Conservation (phyloP, 2,329 filamentous ascomycete species). For the Aspergillus vadensis region DNA sequence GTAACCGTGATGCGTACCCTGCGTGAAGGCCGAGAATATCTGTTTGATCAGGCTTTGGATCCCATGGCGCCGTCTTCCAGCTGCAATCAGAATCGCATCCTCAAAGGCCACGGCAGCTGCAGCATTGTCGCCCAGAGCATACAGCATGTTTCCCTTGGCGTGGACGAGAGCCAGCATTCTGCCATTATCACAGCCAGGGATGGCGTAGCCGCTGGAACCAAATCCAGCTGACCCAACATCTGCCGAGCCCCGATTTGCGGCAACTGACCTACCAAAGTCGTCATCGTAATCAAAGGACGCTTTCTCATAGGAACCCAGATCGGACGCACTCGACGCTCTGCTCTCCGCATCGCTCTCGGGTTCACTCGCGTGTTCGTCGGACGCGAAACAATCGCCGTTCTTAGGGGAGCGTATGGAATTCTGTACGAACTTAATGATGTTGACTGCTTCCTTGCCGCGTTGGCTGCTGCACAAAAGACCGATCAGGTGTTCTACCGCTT, state of each 20-base stretch:
- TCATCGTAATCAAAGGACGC: slow-evolving; percentile 60
- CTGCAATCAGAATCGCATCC: slow-evolving; percentile 86
- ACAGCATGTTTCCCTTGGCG: slow-evolving; percentile 98
- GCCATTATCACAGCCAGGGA: slow-evolving; percentile 85
- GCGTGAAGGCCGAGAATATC: slow-evolving; percentile 71
- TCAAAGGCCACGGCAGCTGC: slow-evolving; percentile 88
- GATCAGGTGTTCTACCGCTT: slow-evolving; percentile 92
- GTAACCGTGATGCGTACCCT: slow-evolving; percentile 45
- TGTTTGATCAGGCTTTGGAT: slow-evolving; percentile 77
- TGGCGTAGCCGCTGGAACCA: slow-evolving; percentile 78
- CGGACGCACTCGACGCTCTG: slow-evolving; percentile 55
- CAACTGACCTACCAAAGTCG: slow-evolving; percentile 35
- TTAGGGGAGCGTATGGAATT: slow-evolving; percentile 62
- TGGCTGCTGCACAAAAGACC: slow-evolving; percentile 81
- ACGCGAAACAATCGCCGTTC: slow-evolving; percentile 51
- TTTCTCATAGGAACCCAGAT: slow-evolving; percentile 56
- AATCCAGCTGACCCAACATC: slow-evolving; percentile 55
- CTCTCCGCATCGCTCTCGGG: slow-evolving; percentile 60
- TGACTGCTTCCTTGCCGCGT: slow-evolving; percentile 79
- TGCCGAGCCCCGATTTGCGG: slow-evolving; percentile 28
- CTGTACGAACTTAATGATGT: slow-evolving; percentile 84
- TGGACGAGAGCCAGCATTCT: slow-evolving; percentile 91
- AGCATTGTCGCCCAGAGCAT: slow-evolving; percentile 79
- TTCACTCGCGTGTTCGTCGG: slow-evolving; percentile 60
- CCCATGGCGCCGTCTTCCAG: slow-evolving; percentile 68